Evolutionary conservation across 192 early-diverging fungal genomes (phyloP).

Genomic region (Backusella tuberculispora): DNA sequence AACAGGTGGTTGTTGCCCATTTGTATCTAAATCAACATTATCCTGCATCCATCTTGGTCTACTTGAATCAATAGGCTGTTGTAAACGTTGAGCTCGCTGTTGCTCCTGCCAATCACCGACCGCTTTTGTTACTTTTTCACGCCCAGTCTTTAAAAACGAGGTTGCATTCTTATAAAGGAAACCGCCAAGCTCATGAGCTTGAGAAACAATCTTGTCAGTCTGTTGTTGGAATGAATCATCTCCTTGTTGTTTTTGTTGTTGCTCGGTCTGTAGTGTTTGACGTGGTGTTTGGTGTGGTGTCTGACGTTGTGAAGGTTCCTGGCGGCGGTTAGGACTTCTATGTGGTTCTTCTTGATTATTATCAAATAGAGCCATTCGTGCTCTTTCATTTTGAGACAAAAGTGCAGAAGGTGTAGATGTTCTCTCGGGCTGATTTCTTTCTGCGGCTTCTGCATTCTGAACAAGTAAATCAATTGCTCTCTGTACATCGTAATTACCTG

Average conservation of each 20-base stretch:
- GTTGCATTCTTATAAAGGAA: slow-evolving; percentile 73
- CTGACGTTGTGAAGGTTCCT: neutral
- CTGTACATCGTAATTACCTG: slow-evolving; percentile 63
- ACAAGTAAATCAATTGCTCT: slow-evolving; percentile 55
- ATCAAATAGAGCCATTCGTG: slow-evolving; percentile 17
- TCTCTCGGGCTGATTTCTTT: neutral
- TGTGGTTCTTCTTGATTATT: neutral
- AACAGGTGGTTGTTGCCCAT: neutral
- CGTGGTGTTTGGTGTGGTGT: neutral
- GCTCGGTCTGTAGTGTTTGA: neutral
- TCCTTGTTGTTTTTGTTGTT: slow-evolving; percentile 24
- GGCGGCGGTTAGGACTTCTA: neutral
- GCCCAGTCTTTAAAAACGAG: slow-evolving; percentile 61
- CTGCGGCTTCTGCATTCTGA: slow-evolving; percentile 25
- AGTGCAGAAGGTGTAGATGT: neutral
- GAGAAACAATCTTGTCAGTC: slow-evolving; percentile 56
- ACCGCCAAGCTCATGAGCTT: slow-evolving; percentile 61
- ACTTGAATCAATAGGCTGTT: slow-evolving; percentile 27
- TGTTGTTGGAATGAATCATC: slow-evolving; percentile 48
- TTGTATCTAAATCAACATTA: slow-evolving; percentile 10
- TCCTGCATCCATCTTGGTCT: slow-evolving; percentile 45
- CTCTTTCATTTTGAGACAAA: slow-evolving; percentile 12
- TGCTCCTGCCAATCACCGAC: slow-evolving; percentile 61
- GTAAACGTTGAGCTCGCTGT: slow-evolving; percentile 29
- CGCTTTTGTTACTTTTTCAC: slow-evolving; percentile 62